Conservation (phyloP, 192 early-diverging fungal species). For the Mortierella claussenii region DNA sequence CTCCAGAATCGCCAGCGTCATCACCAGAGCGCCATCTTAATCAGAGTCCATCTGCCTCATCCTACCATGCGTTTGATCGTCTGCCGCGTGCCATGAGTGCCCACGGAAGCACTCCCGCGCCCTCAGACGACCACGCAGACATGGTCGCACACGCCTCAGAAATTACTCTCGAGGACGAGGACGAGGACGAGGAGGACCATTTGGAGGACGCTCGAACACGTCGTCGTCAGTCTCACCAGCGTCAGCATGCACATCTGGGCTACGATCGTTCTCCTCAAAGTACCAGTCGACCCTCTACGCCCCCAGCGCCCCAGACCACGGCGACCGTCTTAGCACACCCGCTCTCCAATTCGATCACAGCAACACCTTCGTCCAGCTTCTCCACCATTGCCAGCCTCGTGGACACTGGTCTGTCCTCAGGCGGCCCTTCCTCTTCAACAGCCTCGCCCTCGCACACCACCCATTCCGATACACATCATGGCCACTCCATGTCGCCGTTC, state of each 20-base stretch:
- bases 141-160: slow-evolving; percentile 24
- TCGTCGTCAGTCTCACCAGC: neutral
- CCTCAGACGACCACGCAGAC: slow-evolving; percentile 30
- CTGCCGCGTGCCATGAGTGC: slow-evolving; percentile 36
- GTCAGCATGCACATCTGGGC: neutral
- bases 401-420: slow-evolving; percentile 10
- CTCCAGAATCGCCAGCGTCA: slow-evolving; percentile 6
- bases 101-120: slow-evolving; percentile 25
- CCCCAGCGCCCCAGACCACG: slow-evolving; percentile 7
- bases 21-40: neutral
- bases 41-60: neutral
- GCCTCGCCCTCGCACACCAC: neutral
- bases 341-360: neutral
- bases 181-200: neutral
- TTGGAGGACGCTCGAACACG: neutral
- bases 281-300: neutral
- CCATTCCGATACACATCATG: neutral
- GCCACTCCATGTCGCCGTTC: slow-evolving; percentile 30
- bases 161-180: slow-evolving; percentile 7
- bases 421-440: neutral
- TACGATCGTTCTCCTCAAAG: neutral
- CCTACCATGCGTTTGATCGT: slow-evolving; percentile 24
- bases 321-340: neutral
- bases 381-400: neutral
- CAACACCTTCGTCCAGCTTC: neutral